These are phyloP conservation scores for Triangularia verruculosa DNA, from an alignment of 2,329 filamentous ascomycete species.

Conservation along the genomic window DNA sequence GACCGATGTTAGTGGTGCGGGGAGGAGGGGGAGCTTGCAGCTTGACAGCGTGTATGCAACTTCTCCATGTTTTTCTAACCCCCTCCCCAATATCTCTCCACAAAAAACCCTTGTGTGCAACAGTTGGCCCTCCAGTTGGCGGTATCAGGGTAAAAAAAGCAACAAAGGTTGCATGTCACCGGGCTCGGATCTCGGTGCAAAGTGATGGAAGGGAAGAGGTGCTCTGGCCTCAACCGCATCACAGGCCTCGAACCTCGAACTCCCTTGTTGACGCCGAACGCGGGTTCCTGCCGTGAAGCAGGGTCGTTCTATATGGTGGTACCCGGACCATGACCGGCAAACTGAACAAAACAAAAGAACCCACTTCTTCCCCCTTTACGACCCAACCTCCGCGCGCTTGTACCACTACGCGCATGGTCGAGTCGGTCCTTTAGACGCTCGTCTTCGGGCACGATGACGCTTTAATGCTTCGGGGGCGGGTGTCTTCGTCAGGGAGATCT, in stretches of 20 bases:
- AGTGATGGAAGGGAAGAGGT: too few relatives aligned
- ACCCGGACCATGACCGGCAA: not conserved
- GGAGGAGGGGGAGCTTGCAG: not conserved
- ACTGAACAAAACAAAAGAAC: not conserved
- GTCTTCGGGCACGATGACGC: not conserved
- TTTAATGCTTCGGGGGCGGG: not conserved
- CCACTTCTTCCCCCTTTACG: conserved; percentile 12
- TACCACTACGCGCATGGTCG: conserved; percentile 12
- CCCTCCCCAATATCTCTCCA: not conserved
- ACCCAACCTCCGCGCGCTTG: conserved; percentile 16
- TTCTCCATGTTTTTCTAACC: conserved; percentile 2
- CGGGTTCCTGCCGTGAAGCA: not conserved
- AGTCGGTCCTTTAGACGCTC: conserved; percentile 25
- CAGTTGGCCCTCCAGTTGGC: not conserved
- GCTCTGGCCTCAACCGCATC: not conserved
- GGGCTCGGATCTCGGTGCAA: not conserved
- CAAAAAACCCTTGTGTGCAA: not conserved
- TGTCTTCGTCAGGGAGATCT: not conserved
- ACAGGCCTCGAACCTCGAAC: not conserved
- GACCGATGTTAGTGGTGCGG: conserved; percentile 15
- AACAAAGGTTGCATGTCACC: not conserved
- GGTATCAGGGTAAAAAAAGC: not conserved
- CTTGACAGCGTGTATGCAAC: not conserved
- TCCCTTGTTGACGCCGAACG: conserved; percentile 1
- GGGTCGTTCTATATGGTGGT: not conserved